Conservation (phyloP, 148 eudicot species). For the Rhododendron vialii region DNA sequence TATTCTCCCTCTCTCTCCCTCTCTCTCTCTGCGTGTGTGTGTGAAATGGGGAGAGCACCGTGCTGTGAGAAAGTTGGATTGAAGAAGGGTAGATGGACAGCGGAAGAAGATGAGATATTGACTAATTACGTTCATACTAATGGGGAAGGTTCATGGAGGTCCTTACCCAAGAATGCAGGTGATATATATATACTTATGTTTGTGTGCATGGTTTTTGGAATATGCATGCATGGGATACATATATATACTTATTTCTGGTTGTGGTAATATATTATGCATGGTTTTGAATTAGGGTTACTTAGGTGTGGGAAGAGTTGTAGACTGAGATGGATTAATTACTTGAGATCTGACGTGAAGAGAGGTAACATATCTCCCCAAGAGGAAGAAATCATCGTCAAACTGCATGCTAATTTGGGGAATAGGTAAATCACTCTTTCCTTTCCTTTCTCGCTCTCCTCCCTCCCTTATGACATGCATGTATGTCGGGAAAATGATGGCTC, state of each 20-base stretch:
- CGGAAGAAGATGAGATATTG: conserved; percentile 65
- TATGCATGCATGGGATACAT: too few species aligned
- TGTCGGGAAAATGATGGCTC: too few species aligned
- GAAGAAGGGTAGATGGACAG: conserved; percentile 79
- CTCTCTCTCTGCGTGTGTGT: too few species aligned
- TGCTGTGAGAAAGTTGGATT: conserved; percentile 83
- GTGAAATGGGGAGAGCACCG: conserved; percentile 76
- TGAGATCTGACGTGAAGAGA: conserved; percentile 72
- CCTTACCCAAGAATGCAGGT: conserved; percentile 91
- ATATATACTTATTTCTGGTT: background rate
- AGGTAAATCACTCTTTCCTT: conserved; percentile 24
- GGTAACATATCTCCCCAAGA: conserved; percentile 68
- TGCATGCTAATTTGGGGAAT: conserved; percentile 61
- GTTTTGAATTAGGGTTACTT: conserved; percentile 45
- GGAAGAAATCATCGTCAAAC: conserved; percentile 58
- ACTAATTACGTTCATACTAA: conserved; percentile 48
- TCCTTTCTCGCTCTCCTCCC: background rate
- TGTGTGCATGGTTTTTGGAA: too few species aligned
- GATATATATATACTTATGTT: background rate
- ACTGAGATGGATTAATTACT: conserved; percentile 84
- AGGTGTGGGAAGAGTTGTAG: conserved; percentile 95
- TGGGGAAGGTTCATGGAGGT: conserved; percentile 93
- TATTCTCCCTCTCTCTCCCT: background rate
- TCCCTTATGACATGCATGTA: background rate
- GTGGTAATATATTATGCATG: background rate